A percentile compares a stretch with the other conserved stretches of the same genome.
Evolutionary conservation across 2,329 filamentous ascomycete genomes (phyloP).

Genomic region (Sporothrix brasiliensis): DNA sequence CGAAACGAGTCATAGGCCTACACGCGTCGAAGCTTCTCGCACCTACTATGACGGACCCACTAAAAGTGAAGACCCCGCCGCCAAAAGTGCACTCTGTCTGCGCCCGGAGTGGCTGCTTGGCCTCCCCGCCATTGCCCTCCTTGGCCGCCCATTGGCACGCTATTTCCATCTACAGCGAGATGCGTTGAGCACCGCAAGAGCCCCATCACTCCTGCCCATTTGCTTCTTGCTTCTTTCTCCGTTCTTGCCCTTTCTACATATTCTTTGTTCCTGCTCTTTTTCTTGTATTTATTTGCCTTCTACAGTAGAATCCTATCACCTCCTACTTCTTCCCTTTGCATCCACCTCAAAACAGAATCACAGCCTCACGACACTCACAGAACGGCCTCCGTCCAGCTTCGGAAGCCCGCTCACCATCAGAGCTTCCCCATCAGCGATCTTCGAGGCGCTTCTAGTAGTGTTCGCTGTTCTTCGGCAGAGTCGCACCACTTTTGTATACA

Average conservation of each 20-base stretch:
- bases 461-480: conserved; percentile 13
- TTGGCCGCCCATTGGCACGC: conserved; percentile 26
- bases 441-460: conserved; percentile 34
- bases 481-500: conserved; percentile 33
- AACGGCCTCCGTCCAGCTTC: conserved; percentile 20
- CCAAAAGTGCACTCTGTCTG: neutral
- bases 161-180: conserved; percentile 22
- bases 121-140: conserved; percentile 20
- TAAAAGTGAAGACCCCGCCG: conserved; percentile 21
- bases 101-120: neutral
- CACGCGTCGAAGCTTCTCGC: conserved; percentile 35
- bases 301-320: neutral
- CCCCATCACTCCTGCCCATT: conserved; percentile 29
- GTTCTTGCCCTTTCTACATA: neutral
- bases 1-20: conserved; percentile 23
- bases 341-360: neutral
- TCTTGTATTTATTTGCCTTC: conserved; percentile 31
- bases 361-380: conserved; percentile 17
- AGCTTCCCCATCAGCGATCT: conserved; percentile 14
- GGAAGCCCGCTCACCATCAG: neutral
- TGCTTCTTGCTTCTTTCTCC: neutral
- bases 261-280: conserved; percentile 20
- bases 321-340: neutral
- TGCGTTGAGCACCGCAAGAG: conserved; percentile 10
- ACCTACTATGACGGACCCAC: conserved; percentile 27